These are phyloP conservation scores for Rhododendron vialii DNA, from an alignment of 148 eudicot genomes.

Conservation along the genomic window DNA sequence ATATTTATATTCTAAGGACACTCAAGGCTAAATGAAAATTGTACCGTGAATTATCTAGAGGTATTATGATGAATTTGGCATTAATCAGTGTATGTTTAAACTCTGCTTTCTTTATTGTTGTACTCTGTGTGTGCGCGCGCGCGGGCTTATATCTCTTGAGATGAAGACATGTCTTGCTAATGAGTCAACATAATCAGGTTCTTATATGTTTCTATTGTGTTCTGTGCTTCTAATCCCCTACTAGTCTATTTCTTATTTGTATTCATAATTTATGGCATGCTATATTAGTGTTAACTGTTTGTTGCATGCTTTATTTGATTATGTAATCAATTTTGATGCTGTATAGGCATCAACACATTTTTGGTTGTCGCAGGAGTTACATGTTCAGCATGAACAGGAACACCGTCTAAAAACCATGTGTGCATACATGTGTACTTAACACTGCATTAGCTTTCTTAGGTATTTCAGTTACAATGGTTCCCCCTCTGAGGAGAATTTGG, in stretches of 20 bases:
- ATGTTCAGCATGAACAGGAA: not conserved
- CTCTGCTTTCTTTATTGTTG: not conserved
- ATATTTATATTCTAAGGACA: not conserved
- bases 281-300: not conserved
- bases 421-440: not conserved
- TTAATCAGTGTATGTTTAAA: not conserved
- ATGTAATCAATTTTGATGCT: not conserved
- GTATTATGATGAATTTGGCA: not conserved
- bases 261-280: not conserved
- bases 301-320: not conserved
- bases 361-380: not conserved
- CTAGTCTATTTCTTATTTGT: not conserved
- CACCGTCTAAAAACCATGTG: not conserved
- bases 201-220: not conserved
- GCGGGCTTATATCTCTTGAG: not conserved
- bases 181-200: not conserved
- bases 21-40: not conserved
- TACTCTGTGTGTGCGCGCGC: not conserved
- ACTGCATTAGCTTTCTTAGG: not conserved
- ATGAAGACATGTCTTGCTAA: not conserved
- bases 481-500: not conserved
- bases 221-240: not conserved
- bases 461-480: not conserved
- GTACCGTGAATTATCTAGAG: not conserved
- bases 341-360: not conserved